A percentile compares a stretch with the other conserved stretches of the same genome.
Conservation (phyloP, 2,329 filamentous ascomycete genomes). For the Leptographium flavum region DNA sequence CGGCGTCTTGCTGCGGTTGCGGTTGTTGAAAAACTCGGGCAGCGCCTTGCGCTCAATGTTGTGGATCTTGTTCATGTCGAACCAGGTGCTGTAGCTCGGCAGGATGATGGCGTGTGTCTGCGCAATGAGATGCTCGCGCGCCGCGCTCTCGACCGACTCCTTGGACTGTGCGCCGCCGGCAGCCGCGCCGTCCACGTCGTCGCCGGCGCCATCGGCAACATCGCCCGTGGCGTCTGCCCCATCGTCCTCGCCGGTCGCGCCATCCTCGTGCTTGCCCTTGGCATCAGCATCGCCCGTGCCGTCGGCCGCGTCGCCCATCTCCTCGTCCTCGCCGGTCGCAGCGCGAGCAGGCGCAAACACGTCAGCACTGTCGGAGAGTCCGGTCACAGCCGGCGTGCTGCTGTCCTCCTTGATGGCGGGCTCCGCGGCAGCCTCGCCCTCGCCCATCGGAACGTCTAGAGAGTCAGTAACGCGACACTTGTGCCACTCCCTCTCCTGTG, state of each 20-base stretch:
- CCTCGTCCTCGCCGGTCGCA: conserved; percentile 54
- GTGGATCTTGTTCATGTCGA: conserved; percentile 91
- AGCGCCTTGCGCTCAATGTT: conserved; percentile 86
- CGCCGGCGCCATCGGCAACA: conserved; percentile 21
- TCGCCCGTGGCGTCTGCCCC: neutral
- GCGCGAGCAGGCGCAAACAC: conserved; percentile 54
- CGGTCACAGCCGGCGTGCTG: conserved; percentile 40
- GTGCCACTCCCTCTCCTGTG: too few relatives aligned
- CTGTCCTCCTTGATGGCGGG: conserved; percentile 46
- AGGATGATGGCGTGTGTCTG: conserved; percentile 94
- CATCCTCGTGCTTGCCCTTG: conserved; percentile 6
- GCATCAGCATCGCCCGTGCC: conserved; percentile 1
- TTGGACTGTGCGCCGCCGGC: conserved; percentile 53
- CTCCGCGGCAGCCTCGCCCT: conserved; percentile 27
- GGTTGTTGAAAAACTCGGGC: conserved; percentile 95
- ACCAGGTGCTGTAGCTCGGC: conserved; percentile 96
- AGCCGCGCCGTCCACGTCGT: conserved; percentile 29
- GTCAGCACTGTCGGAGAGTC: conserved; percentile 35
- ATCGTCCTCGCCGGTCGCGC: neutral
- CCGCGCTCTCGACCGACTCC: conserved; percentile 67
- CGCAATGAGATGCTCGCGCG: conserved; percentile 79
- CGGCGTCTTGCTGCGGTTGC: conserved; percentile 95
- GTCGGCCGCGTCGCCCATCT: conserved; percentile 51
- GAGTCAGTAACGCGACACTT: too few relatives aligned
- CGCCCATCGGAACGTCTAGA: conserved; percentile 50